phyloP scores from a whole-genome alignment of 371 early-diverging fungal genomes.

The Mucor piriformis region DNA sequence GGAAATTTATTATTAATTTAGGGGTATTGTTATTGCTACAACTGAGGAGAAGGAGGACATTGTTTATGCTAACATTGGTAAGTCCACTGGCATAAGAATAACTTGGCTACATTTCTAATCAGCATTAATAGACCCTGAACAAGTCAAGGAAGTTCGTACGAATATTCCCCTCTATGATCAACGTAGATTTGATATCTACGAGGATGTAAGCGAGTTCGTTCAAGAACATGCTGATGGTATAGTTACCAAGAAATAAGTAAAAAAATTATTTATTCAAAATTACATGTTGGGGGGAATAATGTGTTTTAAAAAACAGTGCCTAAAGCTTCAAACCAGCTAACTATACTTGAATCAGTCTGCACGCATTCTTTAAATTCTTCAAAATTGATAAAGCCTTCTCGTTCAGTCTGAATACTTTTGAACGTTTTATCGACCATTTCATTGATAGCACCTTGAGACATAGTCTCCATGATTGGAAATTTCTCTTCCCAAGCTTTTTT shows the following conservation, averaged over 20 bases:
- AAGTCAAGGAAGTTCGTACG: conserved; percentile 65
- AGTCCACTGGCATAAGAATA: neutral
- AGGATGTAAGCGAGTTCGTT: conserved; percentile 49
- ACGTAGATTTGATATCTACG: conserved; percentile 89
- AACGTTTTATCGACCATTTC: conserved; percentile 94
- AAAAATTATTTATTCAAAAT: neutral
- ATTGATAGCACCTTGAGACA: conserved; percentile 90
- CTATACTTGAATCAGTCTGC: conserved; percentile 66
- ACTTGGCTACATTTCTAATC: neutral
- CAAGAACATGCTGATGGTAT: conserved; percentile 30
- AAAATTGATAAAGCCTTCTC: conserved; percentile 68
- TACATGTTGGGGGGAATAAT: neutral
- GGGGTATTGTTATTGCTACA: conserved; percentile 69
- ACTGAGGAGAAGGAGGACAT: conserved; percentile 81
- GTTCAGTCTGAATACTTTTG: conserved; percentile 62
- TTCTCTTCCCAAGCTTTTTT: conserved; percentile 60
- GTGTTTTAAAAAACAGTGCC: conserved; percentile 66
- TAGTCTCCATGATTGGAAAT: conserved; percentile 87
- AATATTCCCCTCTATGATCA: conserved; percentile 79
- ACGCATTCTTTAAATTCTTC: conserved; percentile 80
- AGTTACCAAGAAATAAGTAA: conserved; percentile 27
- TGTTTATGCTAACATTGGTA: conserved; percentile 83
- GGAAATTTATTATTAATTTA: conserved; percentile 7
- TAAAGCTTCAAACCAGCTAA: conserved; percentile 74
- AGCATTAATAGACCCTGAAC: conserved; percentile 53